phyloP scores from a whole-genome alignment of 805 yeast species.

The Sugiyamaella mastotermitis region DNA sequence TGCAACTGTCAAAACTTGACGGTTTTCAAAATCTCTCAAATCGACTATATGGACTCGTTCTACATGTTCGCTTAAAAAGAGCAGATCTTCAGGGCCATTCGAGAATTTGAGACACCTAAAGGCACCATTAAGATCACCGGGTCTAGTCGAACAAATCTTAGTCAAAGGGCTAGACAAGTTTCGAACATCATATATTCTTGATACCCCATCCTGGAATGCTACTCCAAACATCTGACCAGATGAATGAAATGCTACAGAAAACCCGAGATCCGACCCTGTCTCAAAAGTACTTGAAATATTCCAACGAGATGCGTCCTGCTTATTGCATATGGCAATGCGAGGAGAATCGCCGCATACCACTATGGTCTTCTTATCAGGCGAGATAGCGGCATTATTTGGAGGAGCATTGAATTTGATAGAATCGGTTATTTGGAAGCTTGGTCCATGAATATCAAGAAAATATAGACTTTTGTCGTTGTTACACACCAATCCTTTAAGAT shows the following conservation, averaged over 20 bases:
- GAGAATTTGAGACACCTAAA: constrained; percentile 61
- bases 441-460: constrained; percentile 49
- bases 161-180: constrained; percentile 36
- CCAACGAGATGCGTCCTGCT: constrained; percentile 22
- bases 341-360: constrained; percentile 76
- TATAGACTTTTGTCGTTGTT: constrained; percentile 78
- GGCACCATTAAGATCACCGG: constrained; percentile 49
- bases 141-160: constrained; percentile 38
- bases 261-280: constrained; percentile 71
- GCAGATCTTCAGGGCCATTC: constrained; percentile 64
- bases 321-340: constrained; percentile 45
- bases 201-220: constrained; percentile 80
- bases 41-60: constrained; percentile 85
- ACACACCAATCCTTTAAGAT: constrained; percentile 59
- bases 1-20: constrained; percentile 55
- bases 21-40: constrained; percentile 63
- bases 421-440: constrained; percentile 39
- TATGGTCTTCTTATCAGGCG: constrained; percentile 55
- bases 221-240: constrained; percentile 70
- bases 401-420: constrained; percentile 54
- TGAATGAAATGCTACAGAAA: constrained; percentile 73
- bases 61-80: constrained; percentile 75
- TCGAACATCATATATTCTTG: constrained; percentile 71
- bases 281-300: constrained; percentile 36
- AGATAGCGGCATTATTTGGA: constrained; percentile 65